Base-by-base conservation (phyloP, 148 eudicot genomes). In the Limonium bicolor region DNA sequence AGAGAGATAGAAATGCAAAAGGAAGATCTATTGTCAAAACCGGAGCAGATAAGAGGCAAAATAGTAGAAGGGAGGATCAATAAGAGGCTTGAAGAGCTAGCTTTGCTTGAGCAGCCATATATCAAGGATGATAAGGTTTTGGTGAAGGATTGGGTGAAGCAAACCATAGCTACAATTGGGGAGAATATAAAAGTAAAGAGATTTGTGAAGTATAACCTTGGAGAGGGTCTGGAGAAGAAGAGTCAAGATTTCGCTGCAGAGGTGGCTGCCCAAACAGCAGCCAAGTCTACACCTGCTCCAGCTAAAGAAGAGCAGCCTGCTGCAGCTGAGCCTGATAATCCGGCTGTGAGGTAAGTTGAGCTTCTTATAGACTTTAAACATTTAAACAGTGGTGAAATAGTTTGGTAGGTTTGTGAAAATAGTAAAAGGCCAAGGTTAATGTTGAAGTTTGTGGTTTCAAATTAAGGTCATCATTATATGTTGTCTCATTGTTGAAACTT, bases 241-340 rank as follows among this genome's bases (percentile, higher is more conserved):
- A 72, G 62, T 57, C 82, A 74, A 51, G 94, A 90, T 64, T 90
- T 90, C 69, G 99, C 95, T 53, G 95, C 99, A 17, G 95, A 90
- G 74, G 95, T 90, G 29, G 99, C 99, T 34, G 95, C 99, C 13
- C 99, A 85, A 65, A 90, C 99, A 48, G 75, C 95, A 13, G 76
- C 75, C 27, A 84, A 75, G 51, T 32, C n/a, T n/a, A n/a, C 75
- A 10, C 57, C 48, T 3, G 41, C 83, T 58, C 36, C 67, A 42
- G 66, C 86, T 5, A 60, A 8, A 27, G 55, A 64, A 36, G 71
- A 64, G 48, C 72, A 80, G 54, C 66, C 82, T 39, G 69, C 77
- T 43, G 60, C 52, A 27, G 66, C 52, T 36, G 93, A 83, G 27
- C 29, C 48, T 29, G 4, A 8, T 0, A 31, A 25, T 20, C 14